Base-by-base conservation (phyloP, 495 filamentous ascomycete genomes). In the Penicillium flavigenum region DNA sequence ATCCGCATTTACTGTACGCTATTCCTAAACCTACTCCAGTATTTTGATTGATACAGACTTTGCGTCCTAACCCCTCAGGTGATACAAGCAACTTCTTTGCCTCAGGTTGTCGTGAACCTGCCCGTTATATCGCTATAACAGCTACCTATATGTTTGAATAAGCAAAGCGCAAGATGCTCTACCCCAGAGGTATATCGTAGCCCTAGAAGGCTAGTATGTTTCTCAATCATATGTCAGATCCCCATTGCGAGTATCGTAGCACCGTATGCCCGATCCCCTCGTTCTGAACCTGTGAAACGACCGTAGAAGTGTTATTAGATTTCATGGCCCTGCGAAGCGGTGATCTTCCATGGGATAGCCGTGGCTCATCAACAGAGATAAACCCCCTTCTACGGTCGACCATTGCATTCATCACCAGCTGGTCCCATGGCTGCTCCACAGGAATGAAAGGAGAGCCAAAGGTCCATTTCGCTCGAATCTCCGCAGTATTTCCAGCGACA, bases 371-470 rank as follows among this genome's bases (percentile, higher is more conserved):
- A 4, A 51, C 19, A 51, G 47, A 51, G n/a, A 51, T 38, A 20
- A 38, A 36, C 0, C 47, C 47, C 5, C 9, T 32, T 51, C 8
- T 36, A 7, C 32, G 31, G 47, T 51, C 31, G 9, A 51, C 22
- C 47, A 51, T 51, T 34, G 47, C 47, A 38, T 51, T 51, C 47
- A 51, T 51, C 1, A 51, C 31, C 31, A 32, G 1, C 31, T 14
- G 29, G 7, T 51, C n/a, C 47, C 47, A 51, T 36, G 31, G 1
- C 24, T 36, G 31, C 2, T 51, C 47, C 11, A 1, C 3, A 10
- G 27, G 12, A n/a, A 29, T 17, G 22, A 29, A 47, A 1, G 26
- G 24, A 31, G 7, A 2, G 14, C 7, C 14, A 47, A 47, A 12
- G 14, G 12, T 29, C 45, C 45, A 47, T 29, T 47, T 26, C 5